phyloP scores from a whole-genome alignment of 208 protist species.

The Crithidia acanthocephali region DNA sequence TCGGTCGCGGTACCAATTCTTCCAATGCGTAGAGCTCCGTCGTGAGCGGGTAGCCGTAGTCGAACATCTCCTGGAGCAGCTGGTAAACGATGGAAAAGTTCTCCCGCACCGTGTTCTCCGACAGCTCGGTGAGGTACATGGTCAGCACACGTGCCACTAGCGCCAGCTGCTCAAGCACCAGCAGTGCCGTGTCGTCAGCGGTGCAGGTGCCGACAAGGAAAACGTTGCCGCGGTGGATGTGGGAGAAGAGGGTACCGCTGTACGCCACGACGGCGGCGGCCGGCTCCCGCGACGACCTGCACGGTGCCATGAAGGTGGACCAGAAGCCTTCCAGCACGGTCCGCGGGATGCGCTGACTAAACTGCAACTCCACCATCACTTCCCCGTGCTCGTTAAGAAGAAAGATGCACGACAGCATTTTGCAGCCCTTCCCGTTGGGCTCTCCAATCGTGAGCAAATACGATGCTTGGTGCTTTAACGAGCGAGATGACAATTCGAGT shows the following conservation, averaged over 20 bases:
- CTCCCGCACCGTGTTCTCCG: conserved; percentile 81
- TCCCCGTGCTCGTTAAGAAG: conserved; percentile 77
- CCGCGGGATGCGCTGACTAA: conserved; percentile 70
- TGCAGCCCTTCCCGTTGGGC: neutral
- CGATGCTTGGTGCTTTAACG: too few species aligned
- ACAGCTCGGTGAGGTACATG: conserved; percentile 79
- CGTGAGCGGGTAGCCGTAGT: conserved; percentile 93
- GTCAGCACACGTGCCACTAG: conserved; percentile 69
- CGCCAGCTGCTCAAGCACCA: conserved; percentile 79
- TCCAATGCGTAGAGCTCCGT: conserved; percentile 85
- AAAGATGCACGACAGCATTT: conserved; percentile 81
- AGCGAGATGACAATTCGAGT: too few species aligned
- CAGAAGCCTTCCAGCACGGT: conserved; percentile 78
- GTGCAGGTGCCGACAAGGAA: conserved; percentile 70
- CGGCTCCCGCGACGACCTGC: conserved; percentile 40
- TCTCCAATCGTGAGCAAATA: too few species aligned
- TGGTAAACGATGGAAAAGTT: conserved; percentile 94
- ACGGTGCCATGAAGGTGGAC: conserved; percentile 53
- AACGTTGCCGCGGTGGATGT: conserved; percentile 74
- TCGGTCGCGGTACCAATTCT: conserved; percentile 86
- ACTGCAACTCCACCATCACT: conserved; percentile 92
- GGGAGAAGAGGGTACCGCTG: conserved; percentile 68
- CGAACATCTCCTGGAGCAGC: conserved; percentile 91
- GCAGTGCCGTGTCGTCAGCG: conserved; percentile 73
- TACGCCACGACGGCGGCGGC: conserved; percentile 57